These are phyloP conservation scores for Schizothecium vesticola DNA, from an alignment of 495 filamentous ascomycete species.

Conservation along the genomic window DNA sequence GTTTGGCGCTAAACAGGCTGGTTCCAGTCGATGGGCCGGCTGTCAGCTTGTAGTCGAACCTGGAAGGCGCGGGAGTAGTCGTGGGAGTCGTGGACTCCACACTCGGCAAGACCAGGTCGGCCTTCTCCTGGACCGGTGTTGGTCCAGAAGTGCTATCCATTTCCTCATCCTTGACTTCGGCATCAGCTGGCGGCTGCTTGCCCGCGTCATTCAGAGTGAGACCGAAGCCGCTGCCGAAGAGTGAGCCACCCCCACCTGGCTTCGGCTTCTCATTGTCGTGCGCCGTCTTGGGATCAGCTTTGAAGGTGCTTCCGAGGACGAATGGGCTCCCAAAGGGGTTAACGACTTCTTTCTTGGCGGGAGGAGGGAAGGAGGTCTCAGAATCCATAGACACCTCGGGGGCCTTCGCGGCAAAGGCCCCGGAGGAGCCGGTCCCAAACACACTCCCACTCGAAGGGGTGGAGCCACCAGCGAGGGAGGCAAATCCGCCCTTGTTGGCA, in stretches of 20 bases:
- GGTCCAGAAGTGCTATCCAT: slow-evolving; percentile 44
- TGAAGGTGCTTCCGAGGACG: slow-evolving; percentile 73
- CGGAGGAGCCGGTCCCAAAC: slow-evolving; percentile 45
- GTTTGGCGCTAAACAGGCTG: slow-evolving; percentile 24
- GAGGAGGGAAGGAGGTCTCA: slow-evolving; percentile 36
- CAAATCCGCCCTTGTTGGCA: slow-evolving; percentile 55
- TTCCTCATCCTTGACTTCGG: slow-evolving; percentile 54
- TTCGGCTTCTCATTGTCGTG: slow-evolving; percentile 56
- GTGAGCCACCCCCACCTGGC: slow-evolving; percentile 34
- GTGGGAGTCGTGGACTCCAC: slow-evolving; percentile 54
- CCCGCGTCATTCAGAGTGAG: slow-evolving; percentile 43
- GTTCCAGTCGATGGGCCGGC: slow-evolving; percentile 12
- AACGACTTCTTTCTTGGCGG: slow-evolving; percentile 25
- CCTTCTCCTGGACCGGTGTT: slow-evolving; percentile 31
- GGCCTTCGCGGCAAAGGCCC: slow-evolving; percentile 34
- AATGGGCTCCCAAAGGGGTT: slow-evolving; percentile 60
- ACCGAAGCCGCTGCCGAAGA: slow-evolving; percentile 56
- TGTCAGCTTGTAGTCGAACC: slow-evolving; percentile 31
- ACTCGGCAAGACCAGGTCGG: slow-evolving; percentile 24
- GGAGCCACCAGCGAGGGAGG: slow-evolving; percentile 37
- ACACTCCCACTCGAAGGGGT: slow-evolving; percentile 29
- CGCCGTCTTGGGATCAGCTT: slow-evolving; percentile 57
- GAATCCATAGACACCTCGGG: slow-evolving; percentile 40
- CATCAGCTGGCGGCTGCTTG: slow-evolving; percentile 34
- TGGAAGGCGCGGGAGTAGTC: slow-evolving; percentile 46